A percentile compares a stretch with the other conserved stretches of the same genome.
phyloP scores from a whole-genome alignment of 257 asterid genomes.

The Anisodus acutangulus region DNA sequence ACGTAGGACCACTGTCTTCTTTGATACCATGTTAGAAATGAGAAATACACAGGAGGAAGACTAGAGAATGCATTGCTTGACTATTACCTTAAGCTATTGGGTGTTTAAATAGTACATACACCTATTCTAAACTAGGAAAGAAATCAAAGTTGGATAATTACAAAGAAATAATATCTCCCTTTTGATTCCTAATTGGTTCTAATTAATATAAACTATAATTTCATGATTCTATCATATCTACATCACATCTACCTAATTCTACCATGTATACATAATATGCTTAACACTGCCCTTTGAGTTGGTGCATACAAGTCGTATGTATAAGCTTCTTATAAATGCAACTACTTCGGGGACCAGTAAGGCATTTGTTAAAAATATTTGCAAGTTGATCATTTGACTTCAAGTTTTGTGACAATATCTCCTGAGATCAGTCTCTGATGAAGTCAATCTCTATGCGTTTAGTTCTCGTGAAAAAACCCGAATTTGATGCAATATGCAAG shows the following conservation, averaged over 20 bases:
- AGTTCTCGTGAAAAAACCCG: background rate
- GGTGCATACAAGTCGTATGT: background rate
- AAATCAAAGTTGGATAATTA: background rate
- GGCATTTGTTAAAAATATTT: background rate
- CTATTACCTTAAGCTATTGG: background rate
- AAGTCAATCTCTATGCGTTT: background rate
- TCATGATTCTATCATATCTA: background rate
- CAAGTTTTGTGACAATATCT: background rate
- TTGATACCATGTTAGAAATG: background rate
- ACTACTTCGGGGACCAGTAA: background rate
- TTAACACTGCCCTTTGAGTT: background rate
- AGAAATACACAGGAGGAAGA: background rate
- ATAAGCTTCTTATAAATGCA: background rate
- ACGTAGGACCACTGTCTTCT: background rate
- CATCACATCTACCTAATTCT: background rate
- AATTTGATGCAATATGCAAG: background rate
- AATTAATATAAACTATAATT: background rate
- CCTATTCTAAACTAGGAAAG: slow-evolving; percentile 1
- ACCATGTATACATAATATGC: background rate
- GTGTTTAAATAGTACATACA: background rate
- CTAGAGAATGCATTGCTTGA: background rate
- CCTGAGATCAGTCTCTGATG: background rate
- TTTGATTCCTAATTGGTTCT: background rate
- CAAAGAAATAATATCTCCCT: background rate
- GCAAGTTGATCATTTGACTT: background rate